Percentiles rank a stretch among this genome's conserved stretches.
Conservation (phyloP, 169 alveolate genomes). For the Babesia ovata region DNA sequence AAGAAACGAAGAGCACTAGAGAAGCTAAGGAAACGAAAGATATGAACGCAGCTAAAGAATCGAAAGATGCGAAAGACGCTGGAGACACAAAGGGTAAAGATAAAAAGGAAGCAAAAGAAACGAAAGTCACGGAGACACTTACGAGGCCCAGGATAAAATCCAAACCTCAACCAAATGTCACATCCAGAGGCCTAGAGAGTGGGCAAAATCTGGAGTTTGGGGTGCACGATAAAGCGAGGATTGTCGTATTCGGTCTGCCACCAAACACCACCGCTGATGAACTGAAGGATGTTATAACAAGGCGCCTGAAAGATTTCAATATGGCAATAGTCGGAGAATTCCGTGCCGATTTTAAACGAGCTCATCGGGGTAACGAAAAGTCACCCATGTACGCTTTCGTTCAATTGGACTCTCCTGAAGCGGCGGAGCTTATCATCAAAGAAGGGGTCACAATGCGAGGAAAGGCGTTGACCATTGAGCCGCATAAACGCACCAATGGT, state of each 20-base stretch:
- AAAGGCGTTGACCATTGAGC: slow-evolving; percentile 34
- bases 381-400: slow-evolving; percentile 44
- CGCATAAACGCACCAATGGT: slow-evolving; percentile 26
- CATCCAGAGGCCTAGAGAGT: background rate
- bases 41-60: background rate
- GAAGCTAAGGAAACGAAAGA: too few species aligned
- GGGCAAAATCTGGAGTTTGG: background rate
- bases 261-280: slow-evolving; percentile 39
- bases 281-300: slow-evolving; percentile 25
- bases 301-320: slow-evolving; percentile 11
- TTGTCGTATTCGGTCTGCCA: slow-evolving; percentile 56
- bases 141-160: background rate
- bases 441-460: slow-evolving; percentile 40
- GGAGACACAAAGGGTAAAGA: too few species aligned
- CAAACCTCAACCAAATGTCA: background rate
- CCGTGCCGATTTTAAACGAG: slow-evolving; percentile 20
- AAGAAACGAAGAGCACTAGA: too few species aligned
- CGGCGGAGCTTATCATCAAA: slow-evolving; percentile 41
- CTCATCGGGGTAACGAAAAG: slow-evolving; percentile 5
- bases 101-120: background rate
- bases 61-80: background rate
- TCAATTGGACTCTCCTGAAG: slow-evolving; percentile 34
- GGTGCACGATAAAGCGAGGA: slow-evolving; percentile 4
- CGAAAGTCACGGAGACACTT: background rate
- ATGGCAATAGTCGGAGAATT: background rate